Evolutionary conservation across 768 basidiomycete genomes (phyloP).

Genomic region (Leccinum incarnatum): DNA sequence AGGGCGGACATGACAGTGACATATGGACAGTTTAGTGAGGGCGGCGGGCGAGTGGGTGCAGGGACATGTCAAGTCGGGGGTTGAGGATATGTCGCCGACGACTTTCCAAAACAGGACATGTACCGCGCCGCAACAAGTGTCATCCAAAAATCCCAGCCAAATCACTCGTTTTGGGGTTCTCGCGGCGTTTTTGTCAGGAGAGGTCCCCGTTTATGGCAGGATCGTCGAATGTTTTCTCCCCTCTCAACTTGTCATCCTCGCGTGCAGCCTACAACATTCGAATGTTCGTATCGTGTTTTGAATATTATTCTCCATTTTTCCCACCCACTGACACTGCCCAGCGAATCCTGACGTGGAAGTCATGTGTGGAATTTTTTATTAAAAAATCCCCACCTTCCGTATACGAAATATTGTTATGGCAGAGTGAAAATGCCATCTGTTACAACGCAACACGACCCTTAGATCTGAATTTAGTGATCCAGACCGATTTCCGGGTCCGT

Average conservation of each 20-base stretch:
- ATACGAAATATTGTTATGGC: slow-evolving; percentile 40
- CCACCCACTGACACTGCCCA: slow-evolving; percentile 21
- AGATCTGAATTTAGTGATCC: slow-evolving; percentile 70
- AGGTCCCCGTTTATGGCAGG: slow-evolving; percentile 20
- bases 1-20: slow-evolving; percentile 30
- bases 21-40: slow-evolving; percentile 19
- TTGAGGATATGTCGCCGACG: slow-evolving; percentile 27
- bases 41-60: slow-evolving; percentile 12
- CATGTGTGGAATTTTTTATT: slow-evolving; percentile 35
- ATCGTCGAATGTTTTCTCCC: slow-evolving; percentile 24
- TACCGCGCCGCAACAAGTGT: slow-evolving; percentile 24
- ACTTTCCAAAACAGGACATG: slow-evolving; percentile 19
- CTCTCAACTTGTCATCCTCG: background rate
- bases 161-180: slow-evolving; percentile 27
- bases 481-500: slow-evolving; percentile 41
- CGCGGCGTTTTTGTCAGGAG: slow-evolving; percentile 21
- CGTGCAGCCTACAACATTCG: background rate
- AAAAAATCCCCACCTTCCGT: slow-evolving; percentile 45
- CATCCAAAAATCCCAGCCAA: slow-evolving; percentile 19
- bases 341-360: slow-evolving; percentile 29
- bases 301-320: slow-evolving; percentile 14
- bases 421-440: slow-evolving; percentile 40
- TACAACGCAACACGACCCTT: slow-evolving; percentile 63
- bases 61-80: slow-evolving; percentile 22
- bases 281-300: slow-evolving; percentile 5